Conservation (phyloP, 345 rosid species). For the Lepidium aucheri region DNA sequence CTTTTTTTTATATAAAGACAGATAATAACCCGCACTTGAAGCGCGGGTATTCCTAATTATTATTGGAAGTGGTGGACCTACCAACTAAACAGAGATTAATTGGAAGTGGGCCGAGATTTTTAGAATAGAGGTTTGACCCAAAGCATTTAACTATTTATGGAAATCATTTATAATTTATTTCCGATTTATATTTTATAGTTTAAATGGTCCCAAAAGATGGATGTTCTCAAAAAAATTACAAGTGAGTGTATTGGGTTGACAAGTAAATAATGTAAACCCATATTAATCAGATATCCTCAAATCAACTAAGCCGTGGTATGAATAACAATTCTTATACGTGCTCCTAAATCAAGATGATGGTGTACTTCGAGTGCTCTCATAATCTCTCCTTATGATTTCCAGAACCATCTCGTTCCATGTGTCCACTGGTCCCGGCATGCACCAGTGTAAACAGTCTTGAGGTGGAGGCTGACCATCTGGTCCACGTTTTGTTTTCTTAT, state of each 20-base stretch:
- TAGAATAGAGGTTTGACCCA: too few relatives aligned
- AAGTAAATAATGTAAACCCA: background rate
- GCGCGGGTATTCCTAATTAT: too few relatives aligned
- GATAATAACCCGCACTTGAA: too few relatives aligned
- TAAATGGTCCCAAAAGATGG: too few relatives aligned
- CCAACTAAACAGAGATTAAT: too few relatives aligned
- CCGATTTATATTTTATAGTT: too few relatives aligned
- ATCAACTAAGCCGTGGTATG: conserved; percentile 12
- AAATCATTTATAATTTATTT: too few relatives aligned
- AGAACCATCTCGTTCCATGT: conserved; percentile 89
- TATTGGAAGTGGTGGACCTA: too few relatives aligned
- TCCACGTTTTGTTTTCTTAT: conserved; percentile 70
- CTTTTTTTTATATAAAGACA: too few relatives aligned
- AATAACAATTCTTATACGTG: background rate
- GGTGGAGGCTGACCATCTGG: conserved; percentile 84
- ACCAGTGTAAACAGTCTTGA: conserved; percentile 96
- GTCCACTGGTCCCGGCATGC: conserved; percentile 97
- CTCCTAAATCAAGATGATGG: conserved; percentile 9
- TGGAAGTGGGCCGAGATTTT: too few relatives aligned
- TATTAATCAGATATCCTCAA: background rate
- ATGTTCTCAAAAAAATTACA: background rate
- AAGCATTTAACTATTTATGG: too few relatives aligned
- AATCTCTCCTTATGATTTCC: conserved; percentile 65
- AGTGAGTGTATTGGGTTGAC: background rate
- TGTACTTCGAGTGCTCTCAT: conserved; percentile 25